phyloP scores from a whole-genome alignment of 805 yeast species.

The Yamadazyma sp. region DNA sequence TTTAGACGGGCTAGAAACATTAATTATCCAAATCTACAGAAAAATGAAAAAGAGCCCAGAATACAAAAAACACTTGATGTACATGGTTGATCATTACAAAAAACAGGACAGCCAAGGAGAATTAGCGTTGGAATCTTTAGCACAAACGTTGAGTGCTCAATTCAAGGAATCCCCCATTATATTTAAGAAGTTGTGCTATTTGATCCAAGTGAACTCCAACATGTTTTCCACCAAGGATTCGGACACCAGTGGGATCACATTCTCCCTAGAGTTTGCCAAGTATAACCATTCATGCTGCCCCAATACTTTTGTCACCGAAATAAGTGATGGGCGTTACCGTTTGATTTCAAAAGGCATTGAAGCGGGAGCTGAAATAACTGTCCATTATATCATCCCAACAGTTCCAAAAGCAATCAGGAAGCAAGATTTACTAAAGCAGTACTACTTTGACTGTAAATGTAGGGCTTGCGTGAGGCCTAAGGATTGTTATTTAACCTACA shows the following conservation, averaged over 20 bases:
- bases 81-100: conserved; percentile 2
- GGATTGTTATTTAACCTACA: conserved; percentile 28
- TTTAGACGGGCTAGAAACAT: neutral
- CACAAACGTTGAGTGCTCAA: neutral
- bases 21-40: neutral
- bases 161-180: neutral
- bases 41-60: neutral
- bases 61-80: neutral
- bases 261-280: conserved; percentile 37
- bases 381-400: conserved; percentile 27
- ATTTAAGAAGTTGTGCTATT: conserved; percentile 2
- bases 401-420: conserved; percentile 29
- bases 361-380: conserved; percentile 25
- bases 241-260: conserved; percentile 5
- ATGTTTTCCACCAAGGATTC: neutral
- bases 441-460: conserved; percentile 37
- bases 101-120: neutral
- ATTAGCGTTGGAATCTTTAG: neutral
- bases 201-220: conserved; percentile 4
- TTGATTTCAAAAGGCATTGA: conserved; percentile 15
- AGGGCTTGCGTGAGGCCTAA: conserved; percentile 18
- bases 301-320: conserved; percentile 21
- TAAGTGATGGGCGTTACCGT: neutral
- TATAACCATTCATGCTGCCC: conserved; percentile 45
- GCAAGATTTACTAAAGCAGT: conserved; percentile 22